Base-by-base conservation (phyloP, 176 grass and related monocot species). In the Aegilops bicornis region DNA sequence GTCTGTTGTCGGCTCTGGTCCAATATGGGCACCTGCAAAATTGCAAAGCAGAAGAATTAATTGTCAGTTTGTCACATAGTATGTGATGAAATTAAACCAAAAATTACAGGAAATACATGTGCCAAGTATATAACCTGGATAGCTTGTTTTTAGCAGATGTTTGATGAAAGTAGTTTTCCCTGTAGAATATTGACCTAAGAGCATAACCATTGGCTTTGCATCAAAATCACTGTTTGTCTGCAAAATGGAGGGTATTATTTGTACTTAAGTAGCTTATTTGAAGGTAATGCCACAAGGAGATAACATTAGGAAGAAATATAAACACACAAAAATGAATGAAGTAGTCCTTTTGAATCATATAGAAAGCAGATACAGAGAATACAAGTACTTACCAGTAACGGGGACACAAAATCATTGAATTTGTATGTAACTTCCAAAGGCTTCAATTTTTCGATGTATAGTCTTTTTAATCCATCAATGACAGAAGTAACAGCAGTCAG, bases 111-210 rank as follows among this genome's bases (percentile, higher is more conserved):
- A 78, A 72, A 70, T 14, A 79, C 12, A 77, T 15, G 8, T 73
- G 48, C 35, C 22, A 78, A 84, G 48, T 76, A 33, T 25, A 71
- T 63, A 86, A 98, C 97, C 97, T 96, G 97, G 97, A 88, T 96
- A 99, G 85, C 89, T 86, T 86, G 84, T 86, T 89, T 86, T 96
- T 27, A 96, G 85, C 27, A 99, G 83, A 91, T 99, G 97, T 16
- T 99, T 99, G 59, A 99, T 99, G 77, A 99, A 99, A 79, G 94
- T 99, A 35, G 97, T 99, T 94, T 99, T 99, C 19, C 97, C 97
- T 1, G 97, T 99, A 80, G 97, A 99, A 89, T 99, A 99, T 90
- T 99, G 97, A 62, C 97, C 97, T 69, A 99, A 91, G 81, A 99
- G 94, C 97, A 99, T 99, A 87, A 99, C 94, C 97, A 99, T 99